Conservation (phyloP, 2,329 filamentous ascomycete species). For the Peltaster fructicola region DNA sequence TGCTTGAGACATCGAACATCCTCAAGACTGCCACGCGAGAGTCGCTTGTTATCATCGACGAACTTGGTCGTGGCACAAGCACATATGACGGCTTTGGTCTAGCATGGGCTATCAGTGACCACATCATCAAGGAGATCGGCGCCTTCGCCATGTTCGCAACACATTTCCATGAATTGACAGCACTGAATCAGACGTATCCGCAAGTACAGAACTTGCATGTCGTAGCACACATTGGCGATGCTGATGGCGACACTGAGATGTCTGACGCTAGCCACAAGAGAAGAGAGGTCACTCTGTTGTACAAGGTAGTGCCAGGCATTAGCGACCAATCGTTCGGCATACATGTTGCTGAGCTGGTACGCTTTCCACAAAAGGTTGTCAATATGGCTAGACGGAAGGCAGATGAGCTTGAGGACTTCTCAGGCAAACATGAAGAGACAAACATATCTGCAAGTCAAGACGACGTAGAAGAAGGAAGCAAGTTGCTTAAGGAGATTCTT, state of each 20-base stretch:
- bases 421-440: constrained; percentile 48
- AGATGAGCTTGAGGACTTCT: constrained; percentile 94
- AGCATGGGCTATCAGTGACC: constrained; percentile 97
- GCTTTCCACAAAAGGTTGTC: constrained; percentile 92
- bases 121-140: constrained; percentile 88
- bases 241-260: constrained; percentile 22
- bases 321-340: constrained; percentile 98
- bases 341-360: constrained; percentile 89
- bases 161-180: constrained; percentile 95
- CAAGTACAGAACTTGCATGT: constrained; percentile 91
- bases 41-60: constrained; percentile 95
- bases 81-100: constrained; percentile 97
- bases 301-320: constrained; percentile 89
- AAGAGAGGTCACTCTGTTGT: constrained; percentile 77
- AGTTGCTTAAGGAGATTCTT: constrained; percentile 66
- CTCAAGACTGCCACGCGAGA: constrained; percentile 91
- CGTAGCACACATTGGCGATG: constrained; percentile 67
- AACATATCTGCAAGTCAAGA: constrained; percentile 47
- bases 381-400: constrained; percentile 99
- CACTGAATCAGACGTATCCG: constrained; percentile 67
- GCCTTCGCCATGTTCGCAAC: constrained; percentile 93
- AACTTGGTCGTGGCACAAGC: constrained; percentile 86
- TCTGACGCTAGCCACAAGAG: constrained; percentile 36
- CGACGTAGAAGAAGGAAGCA: constrained; percentile 78
- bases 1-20: constrained; percentile 97